phyloP scores from a whole-genome alignment of 2,329 filamentous ascomycete species.

The Alternaria angustiovoidea region DNA sequence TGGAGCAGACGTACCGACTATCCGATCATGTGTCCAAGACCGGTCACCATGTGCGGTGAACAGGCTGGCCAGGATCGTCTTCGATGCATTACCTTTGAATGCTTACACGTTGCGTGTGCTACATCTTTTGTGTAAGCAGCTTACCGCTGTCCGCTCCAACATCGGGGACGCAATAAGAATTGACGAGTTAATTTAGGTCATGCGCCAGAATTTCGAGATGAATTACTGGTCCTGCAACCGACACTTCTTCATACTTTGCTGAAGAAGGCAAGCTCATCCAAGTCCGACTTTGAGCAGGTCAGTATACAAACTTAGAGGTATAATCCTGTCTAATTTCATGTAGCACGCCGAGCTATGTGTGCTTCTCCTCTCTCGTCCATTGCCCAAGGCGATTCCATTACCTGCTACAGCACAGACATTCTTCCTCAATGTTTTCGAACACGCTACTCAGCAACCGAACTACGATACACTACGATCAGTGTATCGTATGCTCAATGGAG shows the following conservation, averaged over 20 bases:
- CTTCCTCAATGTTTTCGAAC: conserved; percentile 45
- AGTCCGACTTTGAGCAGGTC: conserved; percentile 42
- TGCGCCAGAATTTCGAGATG: conserved; percentile 42
- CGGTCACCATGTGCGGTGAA: conserved; percentile 60
- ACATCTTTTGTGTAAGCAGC: conserved; percentile 55
- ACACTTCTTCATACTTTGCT: conserved; percentile 44
- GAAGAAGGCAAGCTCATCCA: conserved; percentile 42
- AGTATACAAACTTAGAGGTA: conserved; percentile 9
- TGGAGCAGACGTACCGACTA: conserved; percentile 41
- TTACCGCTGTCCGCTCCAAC: neutral
- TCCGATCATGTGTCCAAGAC: conserved; percentile 56
- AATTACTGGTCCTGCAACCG: conserved; percentile 41
- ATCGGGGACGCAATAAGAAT: conserved; percentile 5
- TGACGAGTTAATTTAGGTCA: conserved; percentile 37
- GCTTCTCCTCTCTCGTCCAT: conserved; percentile 42
- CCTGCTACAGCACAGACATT: conserved; percentile 46
- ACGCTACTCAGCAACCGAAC: conserved; percentile 32
- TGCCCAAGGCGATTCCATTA: conserved; percentile 40
- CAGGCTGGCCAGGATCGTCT: conserved; percentile 52
- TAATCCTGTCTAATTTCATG: conserved; percentile 1
- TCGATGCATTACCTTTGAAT: conserved; percentile 61
- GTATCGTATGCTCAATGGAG: conserved; percentile 47
- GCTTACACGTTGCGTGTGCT: conserved; percentile 61
- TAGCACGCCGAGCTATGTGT: conserved; percentile 44
- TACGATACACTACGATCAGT: conserved; percentile 37